A percentile compares a stretch with the other conserved stretches of the same genome.
Evolutionary conservation across 176 grass and related monocot genomes (phyloP).

Genomic region (Otatea glauca): DNA sequence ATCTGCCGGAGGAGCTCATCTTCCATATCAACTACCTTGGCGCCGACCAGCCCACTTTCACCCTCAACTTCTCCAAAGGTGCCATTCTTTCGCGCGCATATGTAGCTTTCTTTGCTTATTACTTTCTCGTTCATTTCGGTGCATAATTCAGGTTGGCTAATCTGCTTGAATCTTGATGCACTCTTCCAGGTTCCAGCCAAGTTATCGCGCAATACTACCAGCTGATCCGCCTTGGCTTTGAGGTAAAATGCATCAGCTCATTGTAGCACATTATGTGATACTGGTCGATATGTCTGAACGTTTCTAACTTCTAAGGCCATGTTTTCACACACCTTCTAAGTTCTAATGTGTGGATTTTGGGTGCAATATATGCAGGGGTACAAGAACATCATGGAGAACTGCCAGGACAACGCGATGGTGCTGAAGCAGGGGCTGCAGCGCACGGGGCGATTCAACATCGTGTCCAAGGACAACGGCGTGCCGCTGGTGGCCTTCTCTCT

Average conservation of each 20-base stretch:
- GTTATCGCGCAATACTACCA: conserved; percentile 94
- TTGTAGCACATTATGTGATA: background rate
- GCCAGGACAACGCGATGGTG: conserved; percentile 85
- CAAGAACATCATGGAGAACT: conserved; percentile 90
- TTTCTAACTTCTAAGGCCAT: background rate
- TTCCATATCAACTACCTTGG: conserved; percentile 99
- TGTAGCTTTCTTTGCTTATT: background rate
- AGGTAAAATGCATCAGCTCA: conserved; percentile 48
- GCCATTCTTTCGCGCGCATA: no score
- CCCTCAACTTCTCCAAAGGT: conserved; percentile 98
- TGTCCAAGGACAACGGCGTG: conserved; percentile 92
- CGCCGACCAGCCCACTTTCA: conserved; percentile 95
- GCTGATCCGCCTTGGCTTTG: conserved; percentile 82
- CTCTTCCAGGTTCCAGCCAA: conserved; percentile 77
- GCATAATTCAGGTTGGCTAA: background rate
- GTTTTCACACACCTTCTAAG: no score
- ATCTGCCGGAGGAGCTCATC: conserved; percentile 92
- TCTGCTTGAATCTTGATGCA: background rate
- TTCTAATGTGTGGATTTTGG: background rate
- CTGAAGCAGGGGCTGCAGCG: conserved; percentile 72
- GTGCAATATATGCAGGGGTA: conserved; percentile 60
- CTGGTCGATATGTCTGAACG: no score
- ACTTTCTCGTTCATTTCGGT: background rate
- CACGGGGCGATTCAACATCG: conserved; percentile 70
- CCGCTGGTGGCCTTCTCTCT: conserved; percentile 95